phyloP scores from a whole-genome alignment of 1,284 basidiomycete genomes.

The Stereum hirsutum region DNA sequence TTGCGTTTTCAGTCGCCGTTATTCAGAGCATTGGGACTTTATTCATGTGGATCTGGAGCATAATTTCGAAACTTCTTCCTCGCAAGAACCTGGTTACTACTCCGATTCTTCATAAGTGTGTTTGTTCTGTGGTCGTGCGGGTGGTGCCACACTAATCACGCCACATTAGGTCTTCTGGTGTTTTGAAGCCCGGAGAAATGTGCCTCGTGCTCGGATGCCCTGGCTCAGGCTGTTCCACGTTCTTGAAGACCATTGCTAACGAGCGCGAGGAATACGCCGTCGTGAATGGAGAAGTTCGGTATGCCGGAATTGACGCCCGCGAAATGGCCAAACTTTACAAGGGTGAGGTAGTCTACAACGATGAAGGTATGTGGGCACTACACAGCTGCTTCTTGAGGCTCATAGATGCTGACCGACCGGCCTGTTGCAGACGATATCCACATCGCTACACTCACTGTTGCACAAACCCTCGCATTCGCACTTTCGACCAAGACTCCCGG shows the following conservation, averaged over 20 bases:
- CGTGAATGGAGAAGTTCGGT: conserved; percentile 59
- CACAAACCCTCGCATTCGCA: conserved; percentile 61
- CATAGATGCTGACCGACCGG: not conserved
- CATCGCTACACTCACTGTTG: conserved; percentile 70
- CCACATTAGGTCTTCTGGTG: conserved; percentile 55
- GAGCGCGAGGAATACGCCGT: conserved; percentile 51
- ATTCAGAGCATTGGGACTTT: conserved; percentile 32
- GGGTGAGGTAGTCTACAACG: conserved; percentile 83
- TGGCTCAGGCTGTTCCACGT: conserved; percentile 75
- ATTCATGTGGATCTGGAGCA: conserved; percentile 20
- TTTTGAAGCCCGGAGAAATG: conserved; percentile 52
- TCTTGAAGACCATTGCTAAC: conserved; percentile 73
- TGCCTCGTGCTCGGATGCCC: conserved; percentile 71
- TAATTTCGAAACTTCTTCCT: conserved; percentile 49
- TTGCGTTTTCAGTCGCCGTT: conserved; percentile 39
- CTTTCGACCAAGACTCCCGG: conserved; percentile 63
- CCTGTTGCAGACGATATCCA: conserved; percentile 56
- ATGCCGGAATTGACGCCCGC: conserved; percentile 60
- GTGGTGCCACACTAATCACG: conserved; percentile 23
- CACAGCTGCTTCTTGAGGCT: not conserved
- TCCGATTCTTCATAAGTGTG: conserved; percentile 58
- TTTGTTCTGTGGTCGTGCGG: conserved; percentile 7
- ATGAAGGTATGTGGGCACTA: conserved; percentile 40
- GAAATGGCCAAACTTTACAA: conserved; percentile 64
- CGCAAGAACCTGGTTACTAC: conserved; percentile 38